Conservation (phyloP, 768 basidiomycete genomes). For the Cystobasidium tubakii region DNA sequence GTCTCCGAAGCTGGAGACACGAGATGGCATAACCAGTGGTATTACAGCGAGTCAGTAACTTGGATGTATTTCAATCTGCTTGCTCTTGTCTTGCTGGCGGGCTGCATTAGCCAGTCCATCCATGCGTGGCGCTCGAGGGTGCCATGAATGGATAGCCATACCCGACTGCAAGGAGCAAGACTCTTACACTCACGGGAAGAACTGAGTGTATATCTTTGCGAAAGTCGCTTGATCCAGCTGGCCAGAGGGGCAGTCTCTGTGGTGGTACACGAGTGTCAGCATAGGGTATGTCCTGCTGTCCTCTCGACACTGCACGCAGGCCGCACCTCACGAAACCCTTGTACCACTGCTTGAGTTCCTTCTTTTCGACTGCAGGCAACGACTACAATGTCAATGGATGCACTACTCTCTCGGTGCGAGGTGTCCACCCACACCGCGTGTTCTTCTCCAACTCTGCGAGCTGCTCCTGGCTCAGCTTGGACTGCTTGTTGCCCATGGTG, state of each 20-base stretch:
- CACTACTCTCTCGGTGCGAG: slow-evolving; percentile 2
- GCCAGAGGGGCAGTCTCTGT: slow-evolving; percentile 87
- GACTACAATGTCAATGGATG: not conserved
- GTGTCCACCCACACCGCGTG: slow-evolving; percentile 70
- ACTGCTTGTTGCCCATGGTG: slow-evolving; percentile 91
- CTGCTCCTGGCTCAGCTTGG: slow-evolving; percentile 88
- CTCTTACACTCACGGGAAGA: slow-evolving; percentile 80
- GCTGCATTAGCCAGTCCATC: too few species aligned
- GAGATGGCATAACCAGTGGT: too few species aligned
- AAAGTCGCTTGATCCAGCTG: slow-evolving; percentile 94
- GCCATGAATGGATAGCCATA: too few species aligned
- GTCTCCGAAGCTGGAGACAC: slow-evolving; percentile 65
- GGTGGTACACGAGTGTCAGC: too few species aligned
- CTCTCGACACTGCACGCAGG: too few species aligned
- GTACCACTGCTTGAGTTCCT: slow-evolving; percentile 97
- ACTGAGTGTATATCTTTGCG: slow-evolving; percentile 95
- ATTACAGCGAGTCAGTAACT: too few species aligned
- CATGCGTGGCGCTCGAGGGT: slow-evolving; percentile 2
- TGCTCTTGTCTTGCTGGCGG: not conserved
- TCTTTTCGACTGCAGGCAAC: slow-evolving; percentile 71
- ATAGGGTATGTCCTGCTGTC: not conserved
- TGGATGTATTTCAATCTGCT: not conserved
- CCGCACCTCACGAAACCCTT: slow-evolving; percentile 78
- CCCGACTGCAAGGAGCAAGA: too few species aligned
- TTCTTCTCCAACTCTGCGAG: slow-evolving; percentile 92